Conservation (phyloP, 768 basidiomycete genomes). For the Flagelloscypha sp. region DNA sequence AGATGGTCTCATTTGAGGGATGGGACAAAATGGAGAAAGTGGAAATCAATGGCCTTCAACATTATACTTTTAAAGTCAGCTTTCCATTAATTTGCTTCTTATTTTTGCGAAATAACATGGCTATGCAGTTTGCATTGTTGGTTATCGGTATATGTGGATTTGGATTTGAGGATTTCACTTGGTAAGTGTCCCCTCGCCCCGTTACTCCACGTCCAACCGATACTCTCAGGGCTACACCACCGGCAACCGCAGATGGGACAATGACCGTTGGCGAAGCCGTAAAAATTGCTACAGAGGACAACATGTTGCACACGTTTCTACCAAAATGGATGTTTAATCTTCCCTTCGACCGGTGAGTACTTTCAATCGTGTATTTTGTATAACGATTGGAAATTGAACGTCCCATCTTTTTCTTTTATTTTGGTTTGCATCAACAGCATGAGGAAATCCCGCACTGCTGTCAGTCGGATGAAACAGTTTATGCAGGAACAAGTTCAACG, state of each 20-base stretch:
- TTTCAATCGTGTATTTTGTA: not conserved
- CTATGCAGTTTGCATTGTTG: conserved; percentile 32
- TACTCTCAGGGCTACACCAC: conserved; percentile 20
- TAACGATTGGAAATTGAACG: too few species aligned
- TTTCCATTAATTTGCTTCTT: not conserved
- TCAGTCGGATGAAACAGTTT: conserved; percentile 22
- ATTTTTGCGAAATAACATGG: not conserved
- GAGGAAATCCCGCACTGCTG: conserved; percentile 12
- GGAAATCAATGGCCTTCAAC: conserved; percentile 23
- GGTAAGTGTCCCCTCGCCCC: conserved; percentile 11
- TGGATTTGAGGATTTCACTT: conserved; percentile 37
- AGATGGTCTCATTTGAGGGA: conserved; percentile 30
- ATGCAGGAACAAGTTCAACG: conserved; percentile 30
- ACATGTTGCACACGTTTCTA: conserved; percentile 16
- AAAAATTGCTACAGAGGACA: conserved; percentile 23
- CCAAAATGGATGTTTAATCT: conserved; percentile 32
- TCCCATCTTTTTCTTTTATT: not conserved
- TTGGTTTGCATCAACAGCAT: conserved; percentile 15
- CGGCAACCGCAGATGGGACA: conserved; percentile 25
- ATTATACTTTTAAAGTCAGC: conserved; percentile 27
- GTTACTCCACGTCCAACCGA: not conserved
- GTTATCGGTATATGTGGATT: conserved; percentile 40
- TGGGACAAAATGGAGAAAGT: conserved; percentile 23
- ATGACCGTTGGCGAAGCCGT: conserved; percentile 33
- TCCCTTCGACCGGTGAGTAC: conserved; percentile 27